These are phyloP conservation scores for Pleurotus tuoliensis DNA, from an alignment of 768 basidiomycete genomes.

Conservation along the genomic window DNA sequence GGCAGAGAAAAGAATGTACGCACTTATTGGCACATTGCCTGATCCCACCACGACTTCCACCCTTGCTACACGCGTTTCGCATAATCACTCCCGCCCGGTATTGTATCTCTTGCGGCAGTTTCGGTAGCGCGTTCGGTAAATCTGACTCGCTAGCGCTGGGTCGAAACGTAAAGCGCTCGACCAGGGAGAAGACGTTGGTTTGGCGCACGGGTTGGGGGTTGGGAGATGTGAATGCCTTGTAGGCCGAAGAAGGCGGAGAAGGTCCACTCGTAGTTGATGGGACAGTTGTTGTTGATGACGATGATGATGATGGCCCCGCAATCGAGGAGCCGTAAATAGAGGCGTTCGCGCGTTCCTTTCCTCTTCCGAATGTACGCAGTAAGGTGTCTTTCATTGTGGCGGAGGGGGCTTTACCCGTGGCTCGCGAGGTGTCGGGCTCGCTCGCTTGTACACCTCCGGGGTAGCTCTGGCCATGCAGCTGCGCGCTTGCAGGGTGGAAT, in stretches of 20 bases:
- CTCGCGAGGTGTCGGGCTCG: conserved; percentile 7
- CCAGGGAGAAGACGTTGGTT: conserved; percentile 93
- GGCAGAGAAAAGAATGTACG: no score
- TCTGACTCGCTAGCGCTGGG: conserved; percentile 80
- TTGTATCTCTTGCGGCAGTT: conserved; percentile 86
- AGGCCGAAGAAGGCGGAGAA: conserved; percentile 5
- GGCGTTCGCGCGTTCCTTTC: conserved; percentile 31
- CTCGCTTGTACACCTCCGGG: conserved; percentile 8
- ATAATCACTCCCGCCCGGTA: conserved; percentile 99
- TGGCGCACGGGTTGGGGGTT: conserved; percentile 36
- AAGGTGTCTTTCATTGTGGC: conserved; percentile 24
- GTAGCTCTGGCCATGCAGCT: conserved; percentile 27
- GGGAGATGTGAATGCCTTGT: conserved; percentile 15
- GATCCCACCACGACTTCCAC: no score
- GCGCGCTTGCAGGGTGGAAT: conserved; percentile 74
- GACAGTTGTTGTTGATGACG: not conserved
- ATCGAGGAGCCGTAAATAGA: not conserved
- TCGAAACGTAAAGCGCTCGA: conserved; percentile 94
- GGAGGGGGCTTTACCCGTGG: conserved; percentile 10
- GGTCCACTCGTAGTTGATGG: not conserved
- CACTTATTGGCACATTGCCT: no score
- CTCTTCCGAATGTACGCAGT: conserved; percentile 42
- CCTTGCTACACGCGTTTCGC: no score
- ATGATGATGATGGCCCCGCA: not conserved
- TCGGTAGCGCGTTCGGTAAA: conserved; percentile 62